Conservation (phyloP, 1,284 basidiomycete genomes). For the Thecaphora thlaspeos region DNA sequence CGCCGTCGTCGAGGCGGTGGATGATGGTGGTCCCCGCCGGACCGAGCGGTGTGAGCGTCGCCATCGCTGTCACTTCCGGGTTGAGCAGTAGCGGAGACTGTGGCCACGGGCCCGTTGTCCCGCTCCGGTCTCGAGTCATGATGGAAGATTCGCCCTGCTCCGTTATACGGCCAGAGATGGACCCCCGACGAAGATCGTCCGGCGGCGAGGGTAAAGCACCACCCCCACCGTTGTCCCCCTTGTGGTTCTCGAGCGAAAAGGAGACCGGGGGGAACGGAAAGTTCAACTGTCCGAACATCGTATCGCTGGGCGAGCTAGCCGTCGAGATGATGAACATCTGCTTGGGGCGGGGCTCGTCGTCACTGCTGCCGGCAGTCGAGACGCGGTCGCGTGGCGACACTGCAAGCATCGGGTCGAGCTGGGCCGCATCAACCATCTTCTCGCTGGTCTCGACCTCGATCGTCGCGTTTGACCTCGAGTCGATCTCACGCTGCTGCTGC, state of each 20-base stretch:
- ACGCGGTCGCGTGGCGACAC: too few species aligned
- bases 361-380: conserved; percentile 5
- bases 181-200: too few species aligned
- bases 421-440: too few species aligned
- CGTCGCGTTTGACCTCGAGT: neutral
- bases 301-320: neutral
- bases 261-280: too few species aligned
- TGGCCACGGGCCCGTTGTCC: conserved; percentile 31
- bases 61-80: neutral
- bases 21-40: conserved; percentile 15
- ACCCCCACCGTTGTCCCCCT: too few species aligned
- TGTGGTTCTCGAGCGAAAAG: neutral
- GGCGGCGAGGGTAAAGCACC: too few species aligned
- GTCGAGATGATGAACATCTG: conserved; percentile 28
- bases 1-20: conserved; percentile 1
- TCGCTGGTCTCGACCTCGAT: too few species aligned
- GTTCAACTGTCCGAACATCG: too few species aligned
- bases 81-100: conserved; percentile 32
- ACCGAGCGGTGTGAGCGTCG: neutral
- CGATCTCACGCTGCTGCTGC: conserved; percentile 19
- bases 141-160: too few species aligned
- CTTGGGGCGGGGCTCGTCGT: conserved; percentile 6
- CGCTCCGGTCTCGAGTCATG: too few species aligned
- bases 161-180: too few species aligned
- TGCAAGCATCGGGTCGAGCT: too few species aligned